Base-by-base conservation (phyloP, 2,329 filamentous ascomycete species). In the Neofusicoccum kwambonambiense region DNA sequence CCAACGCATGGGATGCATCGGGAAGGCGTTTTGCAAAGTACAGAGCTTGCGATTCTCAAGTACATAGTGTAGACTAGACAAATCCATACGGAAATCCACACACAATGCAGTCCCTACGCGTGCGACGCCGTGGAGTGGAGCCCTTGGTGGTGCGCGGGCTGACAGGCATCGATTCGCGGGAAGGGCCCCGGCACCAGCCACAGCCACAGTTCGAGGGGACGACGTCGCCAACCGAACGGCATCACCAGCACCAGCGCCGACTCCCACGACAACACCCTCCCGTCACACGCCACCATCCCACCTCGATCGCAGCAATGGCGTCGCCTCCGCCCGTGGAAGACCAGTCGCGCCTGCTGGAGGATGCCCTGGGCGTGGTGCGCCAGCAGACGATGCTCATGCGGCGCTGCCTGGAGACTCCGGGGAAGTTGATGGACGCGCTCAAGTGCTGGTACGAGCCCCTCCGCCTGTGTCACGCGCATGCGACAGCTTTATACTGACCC, bases 391-490 rank as follows among this genome's bases (percentile, higher is more conserved):
- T 89, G 74, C 86, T 97, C 77, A 99, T 99, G 95, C 93, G 94
- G 82, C 94, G 96, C 83, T 98, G 93, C 74, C 86, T 99, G 67
- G 96, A 99, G 77, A 96, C 92, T 9, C 93, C 95, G 6, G 94
- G 95, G 69, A 99, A 99, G 86, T 89, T 99, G 70, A 99, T 99
- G 95, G 95, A 99, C 84, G 95, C 95, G 73, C 87, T 99, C 74
- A 99, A 99, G 83, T 98, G 94, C 91, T 97, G 93, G 95, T 98
- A 86, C 50, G 27, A 34, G 39, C 19, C 39, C 45, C 49, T 19
- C 37, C 31, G 22, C 51, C 19, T 17, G 22, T 11, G n/a, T 15
- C 56, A 42, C 56, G 31, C 31, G 15, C 9, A 34, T 41, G 45
- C 37, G 41, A 44, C 41, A 45, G 50, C 54, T 51, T 37, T 27